Evolutionary conservation across 1,139 yeast genomes (phyloP).

Genomic region (Saccharomyces hybrid): DNA sequence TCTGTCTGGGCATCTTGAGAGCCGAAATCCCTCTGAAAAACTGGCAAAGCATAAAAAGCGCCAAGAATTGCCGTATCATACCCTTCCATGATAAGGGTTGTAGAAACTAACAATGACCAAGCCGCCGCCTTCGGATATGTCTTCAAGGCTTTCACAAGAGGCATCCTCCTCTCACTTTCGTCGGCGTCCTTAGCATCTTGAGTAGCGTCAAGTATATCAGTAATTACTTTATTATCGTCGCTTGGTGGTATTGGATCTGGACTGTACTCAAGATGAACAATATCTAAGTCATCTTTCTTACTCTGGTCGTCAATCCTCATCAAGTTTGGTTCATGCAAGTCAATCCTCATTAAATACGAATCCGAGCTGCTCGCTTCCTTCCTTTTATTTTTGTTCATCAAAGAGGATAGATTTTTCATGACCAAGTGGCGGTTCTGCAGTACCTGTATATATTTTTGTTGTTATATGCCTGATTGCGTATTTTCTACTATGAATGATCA

Average conservation of each 20-base stretch:
- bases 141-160: neutral
- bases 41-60: slow-evolving; percentile 21
- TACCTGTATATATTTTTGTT: too few species aligned
- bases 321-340: neutral
- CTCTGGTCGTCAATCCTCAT: too few species aligned
- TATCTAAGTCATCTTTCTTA: neutral
- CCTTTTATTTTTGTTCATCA: neutral
- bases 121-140: slow-evolving; percentile 28
- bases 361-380: too few species aligned
- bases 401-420: neutral
- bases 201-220: neutral
- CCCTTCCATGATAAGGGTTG: slow-evolving; percentile 32
- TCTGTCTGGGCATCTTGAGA: neutral
- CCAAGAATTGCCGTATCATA: slow-evolving; percentile 29
- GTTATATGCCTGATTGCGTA: too few species aligned
- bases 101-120: slow-evolving; percentile 37
- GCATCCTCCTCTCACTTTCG: neutral
- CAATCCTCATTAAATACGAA: too few species aligned
- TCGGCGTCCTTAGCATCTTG: neutral
- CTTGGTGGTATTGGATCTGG: neutral
- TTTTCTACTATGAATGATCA: too few species aligned
- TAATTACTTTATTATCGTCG: neutral
- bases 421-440: too few species aligned
- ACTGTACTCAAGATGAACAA: neutral
- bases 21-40: neutral